Evolutionary conservation across 2,329 filamentous ascomycete species (phyloP), one percentile per base, ranked within the genome.

Genomic region (Aspergillus thermomutatus): DNA sequence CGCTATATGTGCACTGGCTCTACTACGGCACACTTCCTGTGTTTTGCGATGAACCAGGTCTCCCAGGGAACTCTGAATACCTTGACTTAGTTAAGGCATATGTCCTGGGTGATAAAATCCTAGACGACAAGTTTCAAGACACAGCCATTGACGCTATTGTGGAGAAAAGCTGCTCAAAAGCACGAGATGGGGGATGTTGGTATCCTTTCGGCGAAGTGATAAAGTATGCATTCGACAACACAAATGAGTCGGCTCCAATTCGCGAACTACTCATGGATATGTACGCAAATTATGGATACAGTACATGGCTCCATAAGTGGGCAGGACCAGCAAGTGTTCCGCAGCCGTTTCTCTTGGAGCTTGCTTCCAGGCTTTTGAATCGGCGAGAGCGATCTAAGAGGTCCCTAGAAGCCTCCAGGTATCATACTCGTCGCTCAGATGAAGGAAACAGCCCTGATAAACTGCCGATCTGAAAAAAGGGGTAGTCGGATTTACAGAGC

Each of bases 401-500:
- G 37, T 3, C 37, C 17, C 21, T 52, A 9, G 21, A 77, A 78
- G n/a, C 78, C 82, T 64, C 60, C 25, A 23, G 14, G 14, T 52
- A 52, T 46, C 21, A 45, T 25, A 49, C 27, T 28, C 9, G 7
- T 28, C 27, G 27, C 8, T 28, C 27, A 28, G 27, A 28, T 10
- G 27, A 28, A 9, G 27, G 27, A 28, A 28, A 10, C 8, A 28
- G 2, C 27, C 27, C 27, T 28, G 10, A 28, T 8, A 28, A 28
- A 9, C 26, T 27, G 8, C 27, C 9, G 9, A 10, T 2, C 10
- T 9, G 3, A 9, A 10, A 8, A 28, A 28, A 28, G 27, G 9
- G 10, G 9, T 28, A 28, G 27, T 28, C 27, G 9, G 9, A 9
- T 28, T 28, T 10, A 28, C 9, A 28, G n/a, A n/a, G n/a, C n/a